Conservation (phyloP, 1,284 basidiomycete species). For the Malassezia furfur region DNA sequence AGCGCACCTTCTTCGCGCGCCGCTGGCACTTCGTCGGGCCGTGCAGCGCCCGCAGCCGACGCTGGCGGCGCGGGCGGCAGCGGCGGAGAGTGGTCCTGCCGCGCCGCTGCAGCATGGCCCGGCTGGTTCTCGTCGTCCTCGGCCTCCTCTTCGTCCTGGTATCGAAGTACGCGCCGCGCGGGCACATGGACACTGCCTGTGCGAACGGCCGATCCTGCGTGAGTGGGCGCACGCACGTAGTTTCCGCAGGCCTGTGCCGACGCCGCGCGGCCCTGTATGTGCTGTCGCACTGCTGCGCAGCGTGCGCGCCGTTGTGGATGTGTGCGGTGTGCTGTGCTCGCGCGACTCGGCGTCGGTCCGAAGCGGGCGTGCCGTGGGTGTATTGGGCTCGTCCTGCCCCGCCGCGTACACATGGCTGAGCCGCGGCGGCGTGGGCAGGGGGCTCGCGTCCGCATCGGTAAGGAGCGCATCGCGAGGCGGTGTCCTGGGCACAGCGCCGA, state of each 20-base stretch:
- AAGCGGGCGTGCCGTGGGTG: background rate
- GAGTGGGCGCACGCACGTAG: conserved; percentile 7
- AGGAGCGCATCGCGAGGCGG: background rate
- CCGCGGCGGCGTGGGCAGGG: conserved; percentile 18
- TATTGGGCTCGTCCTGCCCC: background rate
- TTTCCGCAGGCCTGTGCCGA: conserved; percentile 14
- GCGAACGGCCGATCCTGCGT: conserved; percentile 9
- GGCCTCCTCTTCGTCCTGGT: conserved; percentile 39
- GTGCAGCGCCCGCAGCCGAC: background rate
- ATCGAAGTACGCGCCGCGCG: conserved; percentile 28
- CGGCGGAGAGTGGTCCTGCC: background rate
- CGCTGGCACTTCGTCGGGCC: background rate
- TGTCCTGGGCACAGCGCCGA: background rate
- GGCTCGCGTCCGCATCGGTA: conserved; percentile 13
- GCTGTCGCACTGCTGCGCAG: background rate
- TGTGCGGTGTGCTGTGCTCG: background rate
- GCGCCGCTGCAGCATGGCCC: background rate
- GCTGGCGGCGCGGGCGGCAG: too few relatives aligned
- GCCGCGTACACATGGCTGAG: conserved; percentile 14
- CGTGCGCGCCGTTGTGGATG: background rate
- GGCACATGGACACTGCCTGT: conserved; percentile 27
- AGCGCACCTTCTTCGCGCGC: background rate
- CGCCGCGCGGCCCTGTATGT: conserved; percentile 12
- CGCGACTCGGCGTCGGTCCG: background rate
- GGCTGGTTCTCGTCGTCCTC: conserved; percentile 16